These are phyloP conservation scores for Aspergillus wentii DNA, from an alignment of 495 filamentous ascomycete genomes.

Conservation along the genomic window DNA sequence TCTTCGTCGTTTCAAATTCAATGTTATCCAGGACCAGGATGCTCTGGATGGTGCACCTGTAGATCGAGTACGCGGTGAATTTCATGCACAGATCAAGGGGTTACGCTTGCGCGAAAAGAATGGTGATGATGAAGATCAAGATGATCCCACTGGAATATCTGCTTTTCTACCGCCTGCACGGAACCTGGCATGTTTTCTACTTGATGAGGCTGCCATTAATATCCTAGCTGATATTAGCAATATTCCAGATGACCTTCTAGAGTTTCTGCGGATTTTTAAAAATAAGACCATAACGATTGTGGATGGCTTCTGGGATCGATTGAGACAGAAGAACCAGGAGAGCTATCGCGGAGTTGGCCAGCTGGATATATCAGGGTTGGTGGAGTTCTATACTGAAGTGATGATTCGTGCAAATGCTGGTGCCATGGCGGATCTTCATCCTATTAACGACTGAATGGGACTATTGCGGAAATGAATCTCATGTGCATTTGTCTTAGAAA, in stretches of 20 bases:
- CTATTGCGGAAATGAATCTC: too few relatives aligned
- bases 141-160: not conserved
- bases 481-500: too few relatives aligned
- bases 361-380: not conserved
- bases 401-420: not conserved
- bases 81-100: not conserved
- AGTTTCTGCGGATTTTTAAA: not conserved
- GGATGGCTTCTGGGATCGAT: not conserved
- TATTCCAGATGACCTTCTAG: not conserved
- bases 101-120: not conserved
- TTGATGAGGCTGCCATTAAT: constrained; percentile 5
- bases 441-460: too few relatives aligned
- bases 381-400: too few relatives aligned
- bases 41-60: not conserved
- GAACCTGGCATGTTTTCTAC: not conserved
- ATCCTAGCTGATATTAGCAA: constrained; percentile 1
- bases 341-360: not conserved
- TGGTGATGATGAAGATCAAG: not conserved
- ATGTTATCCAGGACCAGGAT: not conserved
- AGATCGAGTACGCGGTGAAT: not conserved
- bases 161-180: not conserved
- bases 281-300: not conserved
- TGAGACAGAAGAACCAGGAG: not conserved
- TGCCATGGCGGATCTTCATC: not conserved
- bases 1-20: not conserved